Evolutionary conservation across 257 asterid species (phyloP).

Genomic region (Capsicum pubescens): DNA sequence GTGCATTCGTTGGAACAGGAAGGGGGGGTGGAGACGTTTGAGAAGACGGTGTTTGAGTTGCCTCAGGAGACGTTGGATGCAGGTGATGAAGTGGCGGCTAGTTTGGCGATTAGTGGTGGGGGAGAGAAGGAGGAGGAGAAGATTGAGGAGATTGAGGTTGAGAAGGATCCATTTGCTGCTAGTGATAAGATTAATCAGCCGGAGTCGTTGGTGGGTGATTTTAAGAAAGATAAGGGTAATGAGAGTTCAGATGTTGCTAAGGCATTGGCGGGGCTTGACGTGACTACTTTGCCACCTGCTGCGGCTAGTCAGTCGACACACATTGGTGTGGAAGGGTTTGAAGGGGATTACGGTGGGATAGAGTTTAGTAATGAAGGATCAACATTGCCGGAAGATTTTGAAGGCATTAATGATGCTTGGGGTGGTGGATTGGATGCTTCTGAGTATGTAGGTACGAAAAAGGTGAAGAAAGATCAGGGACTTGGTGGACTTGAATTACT

Average conservation of each 20-base stretch:
- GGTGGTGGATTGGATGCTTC: conserved; percentile 99
- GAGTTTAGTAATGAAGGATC: conserved; percentile 83
- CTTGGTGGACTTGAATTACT: conserved; percentile 95
- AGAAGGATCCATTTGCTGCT: conserved; percentile 96
- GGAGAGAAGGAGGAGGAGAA: conserved; percentile 67
- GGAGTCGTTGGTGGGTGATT: conserved; percentile 84
- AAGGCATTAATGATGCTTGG: conserved; percentile 94
- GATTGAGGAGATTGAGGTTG: conserved; percentile 67
- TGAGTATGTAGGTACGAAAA: conserved; percentile 85
- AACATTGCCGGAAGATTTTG: conserved; percentile 86
- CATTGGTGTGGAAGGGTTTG: conserved; percentile 96
- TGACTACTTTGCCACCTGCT: conserved; percentile 86
- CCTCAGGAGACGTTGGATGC: conserved; percentile 85
- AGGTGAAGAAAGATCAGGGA: conserved; percentile 75
- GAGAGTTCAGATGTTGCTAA: conserved; percentile 68
- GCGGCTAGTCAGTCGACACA: conserved; percentile 93
- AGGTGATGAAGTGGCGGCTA: conserved; percentile 87
- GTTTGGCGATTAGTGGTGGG: conserved; percentile 60
- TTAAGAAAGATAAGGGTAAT: conserved; percentile 84
- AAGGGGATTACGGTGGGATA: conserved; percentile 96
- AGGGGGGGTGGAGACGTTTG: conserved; percentile 63
- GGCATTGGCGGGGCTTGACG: conserved; percentile 91
- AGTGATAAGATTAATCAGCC: conserved; percentile 90
- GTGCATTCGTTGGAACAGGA: conserved; percentile 67
- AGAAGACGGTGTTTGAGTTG: conserved; percentile 67